Evolutionary conservation across 306 rosid species (phyloP), one percentile per base, ranked within the genome.

Genomic region (Canavalia gladiata): DNA sequence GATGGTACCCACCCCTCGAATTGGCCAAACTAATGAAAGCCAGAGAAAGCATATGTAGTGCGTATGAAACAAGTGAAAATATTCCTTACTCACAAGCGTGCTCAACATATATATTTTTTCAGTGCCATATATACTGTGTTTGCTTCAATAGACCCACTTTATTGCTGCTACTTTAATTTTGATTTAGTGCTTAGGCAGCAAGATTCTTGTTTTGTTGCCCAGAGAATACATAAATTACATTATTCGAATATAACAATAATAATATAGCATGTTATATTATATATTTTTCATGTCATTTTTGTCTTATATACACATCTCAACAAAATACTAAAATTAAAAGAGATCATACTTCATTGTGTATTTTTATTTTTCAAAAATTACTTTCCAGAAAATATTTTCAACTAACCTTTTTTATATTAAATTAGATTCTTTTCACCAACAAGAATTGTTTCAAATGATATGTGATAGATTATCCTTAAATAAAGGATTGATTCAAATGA

Each of bases 61-160:
- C 47, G 47, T 39, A 63, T 28, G 28, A 51, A 41, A 65, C 30
- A 35, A 12, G 0, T 4, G n/a, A 66, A 34, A 67, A 67, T 67
- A 67, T 67, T 67, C 72, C 37, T 13, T 4, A 2, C 4, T 8
- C 45, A 64, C 30, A 64, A 64, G 30, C 8, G n/a, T 33, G 6
- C 47, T 43, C 5, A 0, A 34, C 0, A 12, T 66, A 42, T 25
- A 43, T 41, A 49, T 8, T 41, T 65, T 25, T 25, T 41, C 72
- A 41, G 52, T 66, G 7, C 4, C 34, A 41, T 66, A 42, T 42
- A 67, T 67, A 54, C 72, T 67, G 8, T 43, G 54, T 28, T 67
- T 67, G 8, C 72, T 39, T 37, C 50, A 65, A n/a, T 8, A 7
- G 1, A 39, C 49, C 31, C 31, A 13, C 1, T 6, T 64, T n/a